A percentile compares a stretch with the other conserved stretches of the same genome.
phyloP scores from a whole-genome alignment of 2,329 filamentous ascomycete species.

The Penicillium sp. region DNA sequence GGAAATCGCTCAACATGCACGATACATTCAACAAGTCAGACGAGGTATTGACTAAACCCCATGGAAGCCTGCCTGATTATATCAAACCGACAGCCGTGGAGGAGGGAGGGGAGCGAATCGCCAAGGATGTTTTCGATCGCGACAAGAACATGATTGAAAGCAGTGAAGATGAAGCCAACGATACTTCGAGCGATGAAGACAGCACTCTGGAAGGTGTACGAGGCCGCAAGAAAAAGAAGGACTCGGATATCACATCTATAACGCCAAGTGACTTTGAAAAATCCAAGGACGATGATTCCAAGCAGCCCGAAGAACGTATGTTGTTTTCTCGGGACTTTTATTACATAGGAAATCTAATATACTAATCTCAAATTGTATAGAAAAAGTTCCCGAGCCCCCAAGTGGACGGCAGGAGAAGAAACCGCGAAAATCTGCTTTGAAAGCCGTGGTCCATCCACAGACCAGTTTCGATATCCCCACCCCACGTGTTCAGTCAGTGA shows the following conservation, averaged over 20 bases:
- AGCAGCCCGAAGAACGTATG: conserved; percentile 74
- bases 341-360: background rate
- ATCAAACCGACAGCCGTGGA: conserved; percentile 51
- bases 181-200: conserved; percentile 66
- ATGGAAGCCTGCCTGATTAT: conserved; percentile 62
- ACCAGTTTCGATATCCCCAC: conserved; percentile 73
- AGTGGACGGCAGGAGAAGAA: conserved; percentile 38
- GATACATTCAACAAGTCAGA: conserved; percentile 72
- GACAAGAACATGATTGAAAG: conserved; percentile 63
- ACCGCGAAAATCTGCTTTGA: conserved; percentile 38
- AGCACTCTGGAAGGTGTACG: conserved; percentile 38
- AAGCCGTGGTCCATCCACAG: conserved; percentile 68
- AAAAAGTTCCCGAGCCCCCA: conserved; percentile 12
- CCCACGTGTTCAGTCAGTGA: conserved; percentile 56
- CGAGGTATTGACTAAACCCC: conserved; percentile 64
- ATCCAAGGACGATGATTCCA: conserved; percentile 51
- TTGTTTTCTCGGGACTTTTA: background rate
- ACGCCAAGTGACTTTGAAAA: conserved; percentile 29
- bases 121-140: conserved; percentile 70
- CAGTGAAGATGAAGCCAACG: conserved; percentile 60
- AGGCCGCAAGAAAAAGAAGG: conserved; percentile 30
- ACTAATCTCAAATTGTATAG: conserved; percentile 11
- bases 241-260: conserved; percentile 29
- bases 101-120: conserved; percentile 54
- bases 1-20: conserved; percentile 64